Conservation (phyloP, 1,284 basidiomycete genomes). For the Boletus semigastroideus region DNA sequence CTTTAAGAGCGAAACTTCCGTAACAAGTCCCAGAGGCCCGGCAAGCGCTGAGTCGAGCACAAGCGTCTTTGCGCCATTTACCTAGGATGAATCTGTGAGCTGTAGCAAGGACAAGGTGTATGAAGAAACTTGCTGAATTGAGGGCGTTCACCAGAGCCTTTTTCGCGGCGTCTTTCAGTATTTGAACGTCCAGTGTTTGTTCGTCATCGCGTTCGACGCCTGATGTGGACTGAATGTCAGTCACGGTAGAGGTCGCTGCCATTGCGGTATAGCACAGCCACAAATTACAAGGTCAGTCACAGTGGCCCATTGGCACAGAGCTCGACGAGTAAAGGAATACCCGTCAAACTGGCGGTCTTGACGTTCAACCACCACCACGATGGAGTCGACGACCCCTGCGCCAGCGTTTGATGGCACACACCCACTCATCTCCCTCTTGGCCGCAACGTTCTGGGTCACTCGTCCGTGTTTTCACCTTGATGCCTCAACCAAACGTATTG, state of each 20-base stretch:
- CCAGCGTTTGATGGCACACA: conserved; percentile 40
- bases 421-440: conserved; percentile 63
- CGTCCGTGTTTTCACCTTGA: conserved; percentile 45
- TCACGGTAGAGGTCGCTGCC: conserved; percentile 29
- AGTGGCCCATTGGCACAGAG: no score
- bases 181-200: conserved; percentile 58
- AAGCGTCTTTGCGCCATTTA: conserved; percentile 94
- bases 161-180: conserved; percentile 75
- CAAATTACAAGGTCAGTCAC: conserved; percentile 22
- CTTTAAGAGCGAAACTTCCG: conserved; percentile 90
- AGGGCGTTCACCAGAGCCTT: conserved; percentile 78
- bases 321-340: conserved; percentile 7
- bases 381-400: conserved; percentile 20
- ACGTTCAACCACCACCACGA: conserved; percentile 16
- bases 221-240: conserved; percentile 28
- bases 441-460: conserved; percentile 84
- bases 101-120: not conserved
- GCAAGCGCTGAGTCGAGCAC: conserved; percentile 88
- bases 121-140: conserved; percentile 62
- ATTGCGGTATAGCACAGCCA: conserved; percentile 33
- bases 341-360: not conserved
- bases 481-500: conserved; percentile 4
- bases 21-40: conserved; percentile 90
- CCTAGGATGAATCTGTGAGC: conserved; percentile 45
- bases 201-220: conserved; percentile 36